Evolutionary conservation across 345 rosid species (phyloP), one percentile per base, ranked within the genome.

Genomic region (Geranium rotundifolium): DNA sequence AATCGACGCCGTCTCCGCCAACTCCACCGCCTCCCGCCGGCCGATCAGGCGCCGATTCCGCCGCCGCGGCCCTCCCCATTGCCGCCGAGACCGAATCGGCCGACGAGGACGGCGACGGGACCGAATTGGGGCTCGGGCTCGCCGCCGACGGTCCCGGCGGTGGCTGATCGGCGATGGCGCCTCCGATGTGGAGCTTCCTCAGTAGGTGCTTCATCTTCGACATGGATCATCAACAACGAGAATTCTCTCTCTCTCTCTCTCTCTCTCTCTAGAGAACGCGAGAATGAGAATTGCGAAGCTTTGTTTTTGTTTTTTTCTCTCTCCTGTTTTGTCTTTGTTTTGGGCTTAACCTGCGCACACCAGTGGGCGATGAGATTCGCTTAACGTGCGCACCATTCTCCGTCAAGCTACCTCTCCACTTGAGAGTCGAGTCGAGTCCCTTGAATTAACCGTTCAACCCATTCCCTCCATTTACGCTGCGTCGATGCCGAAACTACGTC

Each of bases 121-220:
- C 72, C 29, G 65, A 23, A 19, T 15, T 30, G 56, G 65, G 56
- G 61, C 31, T 59, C 18, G 82, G 65, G 62, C 69, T 73, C 29
- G 87, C 75, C 69, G 67, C 76, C 67, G 79, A 62, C 58, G 74
- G 61, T 9, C 34, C 77, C 20, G 82, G 81, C 18, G 58, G 72
- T 58, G 85, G 89, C 57, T 81, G 88, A 57, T 78, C 86, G 27
- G 69, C 72, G 61, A 83, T 67, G 58, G 84, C 90, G 55, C 90
- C 80, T 27, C 98, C 92, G 82, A 91, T 89, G 84, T 91, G 98
- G 66, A 91, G 89, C 68, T 91, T 91, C 70, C 86, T 75, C 2
- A 89, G 83, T 59, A 91, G 81, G 81, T 89, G 89, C 82, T 89
- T 91, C 96, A 91, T 80, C 80, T 81, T 91, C 80, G 96, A 80